These are phyloP conservation scores for Uromyces viciae-fabae DNA, from an alignment of 1,284 basidiomycete species.

Conservation along the genomic window DNA sequence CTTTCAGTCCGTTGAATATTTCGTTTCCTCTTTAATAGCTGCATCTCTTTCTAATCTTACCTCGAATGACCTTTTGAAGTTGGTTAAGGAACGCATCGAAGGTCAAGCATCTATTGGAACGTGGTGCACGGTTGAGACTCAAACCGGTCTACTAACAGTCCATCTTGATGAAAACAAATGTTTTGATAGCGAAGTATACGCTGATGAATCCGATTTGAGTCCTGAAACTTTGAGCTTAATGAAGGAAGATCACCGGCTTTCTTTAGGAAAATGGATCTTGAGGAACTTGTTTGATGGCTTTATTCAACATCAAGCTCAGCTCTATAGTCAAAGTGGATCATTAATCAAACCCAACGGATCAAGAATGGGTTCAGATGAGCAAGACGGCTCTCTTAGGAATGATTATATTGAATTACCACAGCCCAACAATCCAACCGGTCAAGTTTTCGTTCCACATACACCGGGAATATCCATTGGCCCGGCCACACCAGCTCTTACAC, in stretches of 20 bases:
- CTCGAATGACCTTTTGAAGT: slow-evolving; percentile 70
- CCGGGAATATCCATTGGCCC: slow-evolving; percentile 62
- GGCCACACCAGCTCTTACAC: slow-evolving; percentile 65
- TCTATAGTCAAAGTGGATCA: background rate
- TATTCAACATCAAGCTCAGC: slow-evolving; percentile 42
- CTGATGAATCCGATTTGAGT: slow-evolving; percentile 64
- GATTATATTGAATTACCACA: slow-evolving; percentile 48
- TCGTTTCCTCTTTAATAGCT: background rate
- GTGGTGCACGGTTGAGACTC: slow-evolving; percentile 87
- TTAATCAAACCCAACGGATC: slow-evolving; percentile 48
- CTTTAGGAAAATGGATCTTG: slow-evolving; percentile 52
- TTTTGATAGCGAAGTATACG: slow-evolving; percentile 92
- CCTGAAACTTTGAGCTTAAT: slow-evolving; percentile 52
- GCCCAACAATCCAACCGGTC: background rate
- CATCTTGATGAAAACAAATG: slow-evolving; percentile 75
- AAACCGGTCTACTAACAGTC: slow-evolving; percentile 79
- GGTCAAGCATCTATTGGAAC: slow-evolving; percentile 78
- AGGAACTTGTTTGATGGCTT: slow-evolving; percentile 53
- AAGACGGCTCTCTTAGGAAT: slow-evolving; percentile 51
- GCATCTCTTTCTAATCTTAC: slow-evolving; percentile 34
- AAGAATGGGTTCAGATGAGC: slow-evolving; percentile 53
- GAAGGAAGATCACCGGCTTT: slow-evolving; percentile 65
- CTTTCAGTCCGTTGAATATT: no score
- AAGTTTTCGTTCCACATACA: slow-evolving; percentile 46
- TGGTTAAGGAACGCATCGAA: slow-evolving; percentile 80